Conservation (phyloP, 257 asterid species). For the Thymus mandschuricus region DNA sequence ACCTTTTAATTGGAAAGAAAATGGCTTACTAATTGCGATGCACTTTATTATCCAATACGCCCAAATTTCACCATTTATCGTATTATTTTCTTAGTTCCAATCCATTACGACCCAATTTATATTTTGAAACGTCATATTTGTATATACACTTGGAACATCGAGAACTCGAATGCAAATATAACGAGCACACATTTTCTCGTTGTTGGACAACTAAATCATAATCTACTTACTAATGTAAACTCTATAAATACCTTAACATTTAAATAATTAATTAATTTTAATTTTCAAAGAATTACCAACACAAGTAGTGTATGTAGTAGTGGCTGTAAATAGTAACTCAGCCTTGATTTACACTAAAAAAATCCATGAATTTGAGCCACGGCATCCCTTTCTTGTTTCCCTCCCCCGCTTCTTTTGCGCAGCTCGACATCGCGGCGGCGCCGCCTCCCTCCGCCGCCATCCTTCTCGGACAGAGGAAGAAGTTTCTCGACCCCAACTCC, state of each 20-base stretch:
- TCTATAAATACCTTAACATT: too few species aligned
- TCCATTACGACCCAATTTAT: too few species aligned
- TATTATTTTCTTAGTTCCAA: too few species aligned
- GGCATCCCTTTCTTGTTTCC: constrained; percentile 37
- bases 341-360: constrained; percentile 42
- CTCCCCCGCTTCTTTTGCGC: constrained; percentile 63
- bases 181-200: background rate
- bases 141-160: background rate
- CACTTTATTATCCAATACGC: too few species aligned
- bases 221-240: background rate
- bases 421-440: constrained; percentile 39
- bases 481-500: constrained; percentile 80
- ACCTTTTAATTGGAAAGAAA: too few species aligned
- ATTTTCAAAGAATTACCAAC: constrained; percentile 16
- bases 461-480: constrained; percentile 61
- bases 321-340: constrained; percentile 5
- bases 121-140: too few species aligned
- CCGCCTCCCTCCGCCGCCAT: constrained; percentile 20
- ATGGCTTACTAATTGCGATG: too few species aligned
- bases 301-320: constrained; percentile 5
- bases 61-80: too few species aligned
- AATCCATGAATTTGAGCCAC: constrained; percentile 74
- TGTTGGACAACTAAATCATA: background rate
- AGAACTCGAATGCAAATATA: background rate
- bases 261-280: too few species aligned